Evolutionary conservation across 1,284 basidiomycete species (phyloP).

Genomic region (Golubevia sp.): DNA sequence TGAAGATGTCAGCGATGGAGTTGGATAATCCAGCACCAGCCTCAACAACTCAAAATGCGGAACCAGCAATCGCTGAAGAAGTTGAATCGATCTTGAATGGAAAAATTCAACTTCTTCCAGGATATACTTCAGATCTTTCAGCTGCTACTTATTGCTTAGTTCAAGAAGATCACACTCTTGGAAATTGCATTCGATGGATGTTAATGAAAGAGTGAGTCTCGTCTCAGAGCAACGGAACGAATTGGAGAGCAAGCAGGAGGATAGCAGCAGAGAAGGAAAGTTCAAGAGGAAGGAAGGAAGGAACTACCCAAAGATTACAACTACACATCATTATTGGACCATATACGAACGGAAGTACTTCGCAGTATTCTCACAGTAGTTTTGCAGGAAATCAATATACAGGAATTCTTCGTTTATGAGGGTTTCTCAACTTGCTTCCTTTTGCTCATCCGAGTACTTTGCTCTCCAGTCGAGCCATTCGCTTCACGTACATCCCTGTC

Average conservation of each 20-base stretch:
- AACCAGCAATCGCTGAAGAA: no score
- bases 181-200: conserved; percentile 94
- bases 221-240: background rate
- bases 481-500: no score
- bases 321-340: conserved; percentile 21
- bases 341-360: conserved; percentile 19
- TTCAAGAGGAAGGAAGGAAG: background rate
- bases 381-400: conserved; percentile 18
- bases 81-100: no score
- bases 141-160: conserved; percentile 89
- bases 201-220: conserved; percentile 91
- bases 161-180: conserved; percentile 93
- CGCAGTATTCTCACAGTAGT: conserved; percentile 12
- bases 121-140: conserved; percentile 79
- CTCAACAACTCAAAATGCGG: no score
- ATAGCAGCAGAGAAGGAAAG: background rate
- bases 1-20: no score
- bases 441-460: background rate
- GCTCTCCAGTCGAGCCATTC: no score
- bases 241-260: background rate
- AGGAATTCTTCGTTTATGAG: conserved; percentile 63
- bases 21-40: no score
- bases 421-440: conserved; percentile 11
- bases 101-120: no score
- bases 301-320: conserved; percentile 27